phyloP scores from a whole-genome alignment of 495 filamentous ascomycete species.

The Daldinia loculata region DNA sequence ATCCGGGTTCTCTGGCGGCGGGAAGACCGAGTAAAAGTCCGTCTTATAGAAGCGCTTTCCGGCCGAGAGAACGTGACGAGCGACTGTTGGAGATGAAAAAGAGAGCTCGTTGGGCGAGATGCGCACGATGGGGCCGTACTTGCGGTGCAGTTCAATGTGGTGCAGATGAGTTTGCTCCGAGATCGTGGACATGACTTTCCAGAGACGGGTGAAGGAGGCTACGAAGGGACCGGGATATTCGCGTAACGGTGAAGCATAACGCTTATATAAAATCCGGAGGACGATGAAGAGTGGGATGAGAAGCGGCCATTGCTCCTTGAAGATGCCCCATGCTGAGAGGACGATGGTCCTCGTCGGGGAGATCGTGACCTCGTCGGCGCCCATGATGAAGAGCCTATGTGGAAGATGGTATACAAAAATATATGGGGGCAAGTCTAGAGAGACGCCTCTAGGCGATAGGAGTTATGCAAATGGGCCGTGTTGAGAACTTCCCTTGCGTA shows the following conservation, averaged over 20 bases:
- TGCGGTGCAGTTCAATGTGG: constrained; percentile 58
- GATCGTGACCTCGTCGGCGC: constrained; percentile 40
- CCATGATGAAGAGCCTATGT: constrained; percentile 38
- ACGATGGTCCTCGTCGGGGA: constrained; percentile 45
- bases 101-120: constrained; percentile 66
- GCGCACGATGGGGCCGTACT: constrained; percentile 65
- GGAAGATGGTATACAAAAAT: background rate
- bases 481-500: constrained; percentile 26
- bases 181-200: constrained; percentile 53
- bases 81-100: constrained; percentile 59
- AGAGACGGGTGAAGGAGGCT: constrained; percentile 58
- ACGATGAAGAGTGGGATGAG: constrained; percentile 46
- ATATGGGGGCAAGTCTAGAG: background rate
- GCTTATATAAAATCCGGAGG: constrained; percentile 48
- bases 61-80: constrained; percentile 56
- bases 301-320: constrained; percentile 50
- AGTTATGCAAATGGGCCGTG: constrained; percentile 11
- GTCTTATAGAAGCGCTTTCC: constrained; percentile 67
- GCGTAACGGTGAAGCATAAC: constrained; percentile 57
- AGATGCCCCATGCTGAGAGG: constrained; percentile 36
- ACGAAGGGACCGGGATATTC: constrained; percentile 61
- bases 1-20: constrained; percentile 65
- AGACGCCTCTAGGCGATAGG: background rate
- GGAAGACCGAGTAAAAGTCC: constrained; percentile 63
- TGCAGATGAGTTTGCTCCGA: constrained; percentile 54